phyloP scores from a whole-genome alignment of 805 yeast species.

The Naumovozyma dairenensis region DNA sequence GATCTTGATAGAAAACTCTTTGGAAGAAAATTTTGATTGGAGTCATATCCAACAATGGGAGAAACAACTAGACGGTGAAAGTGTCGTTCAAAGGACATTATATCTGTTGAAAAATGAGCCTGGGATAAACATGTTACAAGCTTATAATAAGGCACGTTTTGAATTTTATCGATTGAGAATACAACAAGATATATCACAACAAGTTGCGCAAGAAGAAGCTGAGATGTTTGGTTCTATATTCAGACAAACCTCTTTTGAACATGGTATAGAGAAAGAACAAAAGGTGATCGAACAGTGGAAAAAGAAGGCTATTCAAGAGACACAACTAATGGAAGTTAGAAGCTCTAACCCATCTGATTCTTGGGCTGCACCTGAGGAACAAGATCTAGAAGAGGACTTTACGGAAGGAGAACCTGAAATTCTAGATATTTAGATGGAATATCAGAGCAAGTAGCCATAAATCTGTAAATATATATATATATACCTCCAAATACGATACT shows the following conservation, averaged over 20 bases:
- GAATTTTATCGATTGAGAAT: slow-evolving; percentile 85
- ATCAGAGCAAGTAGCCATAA: background rate
- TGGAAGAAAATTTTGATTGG: slow-evolving; percentile 64
- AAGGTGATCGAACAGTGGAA: slow-evolving; percentile 65
- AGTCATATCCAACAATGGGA: slow-evolving; percentile 58
- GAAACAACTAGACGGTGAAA: slow-evolving; percentile 81
- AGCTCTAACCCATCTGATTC: slow-evolving; percentile 26
- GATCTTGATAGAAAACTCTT: slow-evolving; percentile 65
- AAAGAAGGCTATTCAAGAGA: slow-evolving; percentile 52
- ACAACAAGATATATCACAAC: slow-evolving; percentile 66
- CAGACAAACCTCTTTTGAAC: slow-evolving; percentile 50
- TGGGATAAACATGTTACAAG: slow-evolving; percentile 37
- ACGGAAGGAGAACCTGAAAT: background rate
- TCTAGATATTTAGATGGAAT: background rate
- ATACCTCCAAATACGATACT: no score
- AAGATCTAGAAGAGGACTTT: slow-evolving; percentile 1
- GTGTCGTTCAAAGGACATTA: slow-evolving; percentile 67
- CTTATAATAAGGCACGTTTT: slow-evolving; percentile 77
- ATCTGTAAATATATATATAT: background rate
- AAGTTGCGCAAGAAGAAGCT: slow-evolving; percentile 72
- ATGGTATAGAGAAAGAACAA: slow-evolving; percentile 66
- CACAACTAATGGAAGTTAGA: slow-evolving; percentile 46
- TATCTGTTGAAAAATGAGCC: slow-evolving; percentile 37
- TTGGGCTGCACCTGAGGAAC: slow-evolving; percentile 11
- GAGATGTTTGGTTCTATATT: slow-evolving; percentile 75